Evolutionary conservation across 2,329 filamentous ascomycete species (phyloP), one percentile per base, ranked within the genome.

Genomic region (Alternaria arbusti): DNA sequence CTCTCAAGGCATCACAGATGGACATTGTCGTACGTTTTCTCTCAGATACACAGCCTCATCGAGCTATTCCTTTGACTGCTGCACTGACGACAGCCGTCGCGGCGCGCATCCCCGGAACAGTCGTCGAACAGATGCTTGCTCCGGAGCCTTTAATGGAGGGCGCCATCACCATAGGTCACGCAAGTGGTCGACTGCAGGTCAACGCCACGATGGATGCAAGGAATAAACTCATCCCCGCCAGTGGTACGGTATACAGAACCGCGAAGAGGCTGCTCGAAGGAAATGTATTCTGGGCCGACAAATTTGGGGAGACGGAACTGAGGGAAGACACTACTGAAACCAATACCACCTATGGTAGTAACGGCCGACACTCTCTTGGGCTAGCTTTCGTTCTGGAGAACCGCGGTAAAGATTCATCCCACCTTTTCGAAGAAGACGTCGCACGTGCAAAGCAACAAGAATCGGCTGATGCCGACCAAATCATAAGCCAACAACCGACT

Each of bases 1-100:
- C 73, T 7, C 66, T 82, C 44, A 61, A 78, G 65, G 66, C 66
- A 30, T 64, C 75, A 1, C 63, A 78, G 45, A 72, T 75, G 26
- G 80, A 84, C 59, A 73, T 84, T 20, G 75, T 82, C 5, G 75
- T 82, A 23, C 76, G 82, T 40, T 82, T 82, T 32, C 65, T 84
- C n/a, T 83, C 82, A 5, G 82, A 82, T 64, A 75, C 74, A 30
- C 81, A 83, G 59, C 80, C 82, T 5, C 82, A 83, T 70, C 80
- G 79, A 51, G 81, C 82, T 3, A 80, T 82, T 10, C 82, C 82
- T 0, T 64, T 83, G 28, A 83, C 82, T 5, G 77, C 78, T 43
- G 82, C 82, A 6, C 61, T 84, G 45, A 82, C 81, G 32, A 77
- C 81, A 13, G 82, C 82, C 5, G 76, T 82, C 12, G 79, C 80